Base-by-base conservation (phyloP, 768 basidiomycete species). In the Psilocybe cubensis region DNA sequence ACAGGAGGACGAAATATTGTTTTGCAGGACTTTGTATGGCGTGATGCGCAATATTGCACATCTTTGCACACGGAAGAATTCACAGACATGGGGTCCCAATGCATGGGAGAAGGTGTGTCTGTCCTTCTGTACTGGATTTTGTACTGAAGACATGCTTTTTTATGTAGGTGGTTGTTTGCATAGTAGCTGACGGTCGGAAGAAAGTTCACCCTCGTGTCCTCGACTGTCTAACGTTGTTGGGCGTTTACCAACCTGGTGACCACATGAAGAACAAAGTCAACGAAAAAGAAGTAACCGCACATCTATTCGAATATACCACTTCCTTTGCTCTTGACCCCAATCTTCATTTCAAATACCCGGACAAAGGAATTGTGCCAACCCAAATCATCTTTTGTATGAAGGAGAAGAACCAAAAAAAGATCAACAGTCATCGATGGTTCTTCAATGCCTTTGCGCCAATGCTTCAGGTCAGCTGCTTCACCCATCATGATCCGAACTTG, bases 341-440 rank as follows among this genome's bases (percentile, higher is more conserved):
- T 65, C 74, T 94, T 41, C 89, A 91, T 66, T 93, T 94, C 76
- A 85, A 83, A 68, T 93, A 92, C 62, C 91, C 93, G 0, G 94
- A 95, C 69, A 94, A 94, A 71, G 94, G 94, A 2, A 91, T 96
- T 40, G 89, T 94, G 11, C 95, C 94, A 1, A 94, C 90, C n/a
- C 96, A 96, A 69, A 94, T 92, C 47, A 87, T 98, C 28, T 92
- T 92, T 68, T 91, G 88, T 68, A 81, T 92, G 78, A 92, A 94
- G 76, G 94, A 96, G 76, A 91, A 86, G 77, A 98, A 96, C 69
- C 89, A 93, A 69, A 95, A 96, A 79, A 97, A 98, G 76, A 96
- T 98, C 68, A 98, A 97, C 70, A 92, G 90, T 45, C 95, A 97
- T 66, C 80, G 96, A 46, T 98, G 96, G 96, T 96, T 96, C 72